Evolutionary conservation across 2,329 filamentous ascomycete genomes (phyloP).

Genomic region (Seiridium unicorne): DNA sequence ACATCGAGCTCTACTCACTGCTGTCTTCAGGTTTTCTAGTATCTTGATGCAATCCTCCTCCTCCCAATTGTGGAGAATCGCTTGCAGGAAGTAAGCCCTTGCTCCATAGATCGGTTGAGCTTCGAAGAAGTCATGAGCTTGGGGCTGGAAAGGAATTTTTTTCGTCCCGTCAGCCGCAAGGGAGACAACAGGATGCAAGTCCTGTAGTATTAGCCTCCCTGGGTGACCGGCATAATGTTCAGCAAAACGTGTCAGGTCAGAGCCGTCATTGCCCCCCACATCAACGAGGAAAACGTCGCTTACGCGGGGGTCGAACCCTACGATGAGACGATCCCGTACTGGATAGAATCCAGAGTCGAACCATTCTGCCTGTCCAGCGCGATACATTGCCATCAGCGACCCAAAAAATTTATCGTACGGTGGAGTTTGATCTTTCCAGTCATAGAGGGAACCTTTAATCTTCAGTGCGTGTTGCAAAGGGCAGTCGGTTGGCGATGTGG

Average conservation of each 20-base stretch:
- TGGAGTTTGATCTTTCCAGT: background rate
- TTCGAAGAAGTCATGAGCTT: constrained; percentile 2
- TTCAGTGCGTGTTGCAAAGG: background rate
- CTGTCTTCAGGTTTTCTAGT: constrained; percentile 42
- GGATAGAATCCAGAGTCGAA: background rate
- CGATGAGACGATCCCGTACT: background rate
- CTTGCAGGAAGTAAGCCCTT: constrained; percentile 30
- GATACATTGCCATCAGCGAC: background rate
- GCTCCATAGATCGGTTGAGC: constrained; percentile 22
- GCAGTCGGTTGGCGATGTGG: background rate
- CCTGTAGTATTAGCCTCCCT: background rate
- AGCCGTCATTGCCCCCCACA: background rate
- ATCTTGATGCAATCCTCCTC: constrained; percentile 30
- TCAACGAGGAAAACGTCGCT: background rate
- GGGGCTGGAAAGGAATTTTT: background rate
- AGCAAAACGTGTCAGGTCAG: background rate
- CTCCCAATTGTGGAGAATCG: constrained; percentile 38
- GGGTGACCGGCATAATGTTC: background rate
- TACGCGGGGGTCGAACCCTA: background rate
- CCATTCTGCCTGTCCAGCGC: background rate
- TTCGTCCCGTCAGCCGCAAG: background rate
- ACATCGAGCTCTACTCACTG: constrained; percentile 37
- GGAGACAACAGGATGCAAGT: background rate
- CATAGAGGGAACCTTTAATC: background rate
- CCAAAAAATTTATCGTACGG: background rate